Evolutionary conservation across 1,139 yeast species (phyloP), one percentile per base, ranked within the genome.

Genomic region (Lodderomyces parapsilosis): DNA sequence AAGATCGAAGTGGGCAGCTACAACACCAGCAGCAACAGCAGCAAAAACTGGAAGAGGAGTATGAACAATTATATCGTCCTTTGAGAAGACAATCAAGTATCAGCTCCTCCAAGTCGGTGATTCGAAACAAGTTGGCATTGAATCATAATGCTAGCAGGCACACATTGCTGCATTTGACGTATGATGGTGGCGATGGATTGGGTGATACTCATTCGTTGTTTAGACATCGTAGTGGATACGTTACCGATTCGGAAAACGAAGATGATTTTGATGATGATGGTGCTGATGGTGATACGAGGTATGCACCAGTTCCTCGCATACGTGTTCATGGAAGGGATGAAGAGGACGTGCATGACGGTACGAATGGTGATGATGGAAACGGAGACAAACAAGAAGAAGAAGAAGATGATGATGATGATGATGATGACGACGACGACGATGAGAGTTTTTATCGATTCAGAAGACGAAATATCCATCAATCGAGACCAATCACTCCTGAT

Each of bases 161-260:
- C 20, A 40, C 47, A 20, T 40, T 47, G 24, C 45, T 43, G 45
- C 45, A 37, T 38, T 38, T 43, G n/a, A 30, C 33, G 13, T 40
- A 43, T 33, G 42, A 41, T n/a, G 37, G 27, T 6, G 37, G 37
- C 4, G 36, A 39, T 33, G 41, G 35, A 20, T 22, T 28, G 11
- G 27, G 32, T 7, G 50, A 45, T 32, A 34, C 36, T 11, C 31
- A 36, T 24, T 47, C 50, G 6, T 43, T 50, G 11, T 35, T 40
- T 14, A 46, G 55, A 37, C 44, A 49, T 40, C 43, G 38, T 14
- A 54, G 58, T 45, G 60, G 59, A 11, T 54, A 56, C 41, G 42
- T 49, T 2, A 49, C 55, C 13, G 60, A 56, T 43, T 49, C 52
- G 20, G 60, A 56, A 36, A 42, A 48, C 23, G 57, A 51, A 17